Evolutionary conservation across 2,329 filamentous ascomycete genomes (phyloP), one percentile per base, ranked within the genome.

Genomic region (Phaeosphaeriaceae sp.): DNA sequence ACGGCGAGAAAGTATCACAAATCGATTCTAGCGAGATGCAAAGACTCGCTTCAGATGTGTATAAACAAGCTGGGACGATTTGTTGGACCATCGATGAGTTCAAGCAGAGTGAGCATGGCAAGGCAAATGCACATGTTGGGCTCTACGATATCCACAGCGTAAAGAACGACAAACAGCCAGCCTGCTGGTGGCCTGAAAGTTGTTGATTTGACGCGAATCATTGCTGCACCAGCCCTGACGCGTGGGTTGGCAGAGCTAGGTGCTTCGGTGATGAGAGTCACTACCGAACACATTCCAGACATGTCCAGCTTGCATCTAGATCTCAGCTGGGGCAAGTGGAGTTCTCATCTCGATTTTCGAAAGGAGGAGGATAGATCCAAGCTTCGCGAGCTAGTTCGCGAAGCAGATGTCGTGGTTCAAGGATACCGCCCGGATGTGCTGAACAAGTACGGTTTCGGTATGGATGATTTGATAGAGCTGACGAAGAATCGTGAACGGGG

Each of bases 261-360:
- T 0, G 80, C 79, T 0, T 75, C 72, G 33, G 77, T 81, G 1
- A 74, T 81, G 72, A 63, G 77, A 6, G 64, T 81, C 12, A 78
- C 76, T 0, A 67, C 68, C 1, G 61, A 70, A 1, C 61, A 74
- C 8, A 45, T 79, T 4, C 67, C 74, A 0, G 78, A 81, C 41
- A 60, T 78, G 46, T 72, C 72, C 0, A 39, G 43, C 0, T 41
- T 81, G 13, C 77, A 79, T 37, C 66, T 68, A 2, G 79, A 82
- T 47, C 63, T 82, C 2, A 81, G 76, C 54, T 77, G 74, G 69
- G 81, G 81, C 2, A 83, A 83, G 53, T 77, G 78, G 73, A 79
- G 76, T 26, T 54, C 70, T 1, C 61, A 73, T 42, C 66, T 82
- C 0, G 74, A 82, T 56, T 70, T 82, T 17, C 68, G 71, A 0